Evolutionary conservation across 2,329 filamentous ascomycete species (phyloP).

Genomic region (Epichloe brachyelytri): DNA sequence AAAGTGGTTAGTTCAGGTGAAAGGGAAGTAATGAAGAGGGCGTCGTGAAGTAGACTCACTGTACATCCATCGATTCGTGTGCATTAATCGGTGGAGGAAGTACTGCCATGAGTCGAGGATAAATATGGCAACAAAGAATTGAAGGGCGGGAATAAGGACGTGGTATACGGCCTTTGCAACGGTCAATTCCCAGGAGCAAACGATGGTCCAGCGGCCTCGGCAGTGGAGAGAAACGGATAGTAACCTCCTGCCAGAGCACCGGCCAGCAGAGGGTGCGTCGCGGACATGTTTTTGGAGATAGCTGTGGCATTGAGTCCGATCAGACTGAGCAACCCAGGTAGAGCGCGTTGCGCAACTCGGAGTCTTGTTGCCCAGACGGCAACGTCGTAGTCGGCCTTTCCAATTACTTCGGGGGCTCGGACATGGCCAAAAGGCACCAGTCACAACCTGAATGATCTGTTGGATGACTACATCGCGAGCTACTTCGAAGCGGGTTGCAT

Average conservation of each 20-base stretch:
- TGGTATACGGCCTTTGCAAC: conserved; percentile 71
- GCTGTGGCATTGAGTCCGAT: conserved; percentile 65
- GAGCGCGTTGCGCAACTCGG: conserved; percentile 61
- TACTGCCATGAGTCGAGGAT: conserved; percentile 97
- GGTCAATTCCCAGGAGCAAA: conserved; percentile 76
- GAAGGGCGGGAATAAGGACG: conserved; percentile 59
- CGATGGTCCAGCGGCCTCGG: conserved; percentile 49
- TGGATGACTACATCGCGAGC: conserved; percentile 84
- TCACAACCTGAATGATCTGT: conserved; percentile 74
- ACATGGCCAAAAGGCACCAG: conserved; percentile 55
- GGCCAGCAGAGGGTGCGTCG: conserved; percentile 60
- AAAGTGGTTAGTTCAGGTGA: conserved; percentile 7
- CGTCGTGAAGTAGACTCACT: conserved; percentile 41
- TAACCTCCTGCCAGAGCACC: conserved; percentile 66
- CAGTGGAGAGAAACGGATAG: conserved; percentile 55
- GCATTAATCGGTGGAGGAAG: conserved; percentile 92
- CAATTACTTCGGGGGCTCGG: conserved; percentile 63
- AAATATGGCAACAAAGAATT: conserved; percentile 61
- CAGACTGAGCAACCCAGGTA: conserved; percentile 58
- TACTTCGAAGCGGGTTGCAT: conserved; percentile 72
- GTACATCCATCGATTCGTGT: conserved; percentile 95
- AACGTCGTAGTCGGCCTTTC: conserved; percentile 74
- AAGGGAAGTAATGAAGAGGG: background rate
- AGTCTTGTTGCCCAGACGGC: conserved; percentile 81
- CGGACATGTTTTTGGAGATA: conserved; percentile 62